Conservation (phyloP, 495 filamentous ascomycete genomes). For the Cudoniella acicularis region DNA sequence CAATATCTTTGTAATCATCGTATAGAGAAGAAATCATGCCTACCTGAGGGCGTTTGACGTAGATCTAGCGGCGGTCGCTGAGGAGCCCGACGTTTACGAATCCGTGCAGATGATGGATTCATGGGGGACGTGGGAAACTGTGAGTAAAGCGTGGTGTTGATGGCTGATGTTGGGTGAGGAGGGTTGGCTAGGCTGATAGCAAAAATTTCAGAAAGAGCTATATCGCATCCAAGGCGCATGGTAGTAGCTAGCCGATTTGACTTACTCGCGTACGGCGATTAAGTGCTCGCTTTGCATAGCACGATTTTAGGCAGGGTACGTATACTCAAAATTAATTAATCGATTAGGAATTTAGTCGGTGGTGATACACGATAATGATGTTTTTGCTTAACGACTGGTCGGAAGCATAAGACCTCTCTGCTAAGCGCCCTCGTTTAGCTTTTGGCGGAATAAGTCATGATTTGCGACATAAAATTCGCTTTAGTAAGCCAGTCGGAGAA, state of each 20-base stretch:
- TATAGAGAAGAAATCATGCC: slow-evolving; percentile 12
- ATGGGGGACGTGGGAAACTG: slow-evolving; percentile 1
- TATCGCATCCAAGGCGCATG: background rate
- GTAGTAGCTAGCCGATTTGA: background rate
- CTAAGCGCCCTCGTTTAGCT: background rate
- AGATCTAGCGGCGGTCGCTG: slow-evolving; percentile 3
- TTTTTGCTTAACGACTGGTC: background rate
- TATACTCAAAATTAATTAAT: slow-evolving; percentile 1
- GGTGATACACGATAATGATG: background rate
- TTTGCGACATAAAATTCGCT: no score
- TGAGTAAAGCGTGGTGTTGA: slow-evolving; percentile 3
- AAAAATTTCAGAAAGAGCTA: background rate
- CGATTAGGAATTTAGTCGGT: slow-evolving; percentile 1
- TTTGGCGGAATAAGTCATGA: no score
- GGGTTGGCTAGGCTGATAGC: background rate
- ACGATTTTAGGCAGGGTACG: background rate
- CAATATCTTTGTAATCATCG: slow-evolving; percentile 9
- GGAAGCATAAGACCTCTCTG: background rate
- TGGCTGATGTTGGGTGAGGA: slow-evolving; percentile 11
- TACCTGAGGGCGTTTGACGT: slow-evolving; percentile 5
- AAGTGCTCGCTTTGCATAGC: no score
- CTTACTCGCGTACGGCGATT: background rate
- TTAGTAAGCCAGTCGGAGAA: no score
- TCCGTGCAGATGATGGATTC: slow-evolving; percentile 8
- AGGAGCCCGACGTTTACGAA: slow-evolving; percentile 10